Evolutionary conservation across 257 asterid genomes (phyloP).

Genomic region (Przewalskia tangutica): DNA sequence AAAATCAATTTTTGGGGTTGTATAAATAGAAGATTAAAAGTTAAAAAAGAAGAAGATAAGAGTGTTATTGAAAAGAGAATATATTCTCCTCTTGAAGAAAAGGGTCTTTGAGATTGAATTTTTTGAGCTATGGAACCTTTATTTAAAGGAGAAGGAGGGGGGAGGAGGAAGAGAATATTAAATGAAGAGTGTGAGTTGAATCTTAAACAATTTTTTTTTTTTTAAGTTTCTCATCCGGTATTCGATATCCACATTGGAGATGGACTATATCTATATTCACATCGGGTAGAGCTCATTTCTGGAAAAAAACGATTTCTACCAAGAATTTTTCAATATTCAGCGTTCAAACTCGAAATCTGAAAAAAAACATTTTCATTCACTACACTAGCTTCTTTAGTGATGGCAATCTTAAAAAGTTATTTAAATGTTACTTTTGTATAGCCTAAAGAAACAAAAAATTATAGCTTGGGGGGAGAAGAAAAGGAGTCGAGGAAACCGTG

Average conservation of each 20-base stretch:
- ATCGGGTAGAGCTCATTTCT: too few species aligned
- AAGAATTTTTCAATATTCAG: too few species aligned
- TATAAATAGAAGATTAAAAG: background rate
- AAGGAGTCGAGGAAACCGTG: constrained; percentile 24
- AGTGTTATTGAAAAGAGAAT: constrained; percentile 7
- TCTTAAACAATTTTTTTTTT: background rate
- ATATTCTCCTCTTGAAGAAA: constrained; percentile 12
- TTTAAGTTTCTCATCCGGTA: too few species aligned
- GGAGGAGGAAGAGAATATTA: background rate
- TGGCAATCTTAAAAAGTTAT: background rate
- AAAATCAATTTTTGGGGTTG: background rate
- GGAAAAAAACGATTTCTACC: too few species aligned
- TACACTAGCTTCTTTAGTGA: too few species aligned
- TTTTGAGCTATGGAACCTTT: constrained; percentile 1
- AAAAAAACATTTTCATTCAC: too few species aligned
- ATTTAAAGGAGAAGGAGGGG: background rate
- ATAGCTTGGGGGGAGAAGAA: background rate
- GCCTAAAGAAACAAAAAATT: background rate
- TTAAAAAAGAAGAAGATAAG: background rate
- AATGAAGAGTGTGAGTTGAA: background rate
- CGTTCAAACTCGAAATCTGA: too few species aligned
- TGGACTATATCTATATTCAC: too few species aligned
- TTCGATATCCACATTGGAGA: too few species aligned
- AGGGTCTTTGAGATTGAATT: background rate
- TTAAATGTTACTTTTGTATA: background rate